Evolutionary conservation across 768 basidiomycete genomes (phyloP).

Genomic region (Coprinopsis sp.): DNA sequence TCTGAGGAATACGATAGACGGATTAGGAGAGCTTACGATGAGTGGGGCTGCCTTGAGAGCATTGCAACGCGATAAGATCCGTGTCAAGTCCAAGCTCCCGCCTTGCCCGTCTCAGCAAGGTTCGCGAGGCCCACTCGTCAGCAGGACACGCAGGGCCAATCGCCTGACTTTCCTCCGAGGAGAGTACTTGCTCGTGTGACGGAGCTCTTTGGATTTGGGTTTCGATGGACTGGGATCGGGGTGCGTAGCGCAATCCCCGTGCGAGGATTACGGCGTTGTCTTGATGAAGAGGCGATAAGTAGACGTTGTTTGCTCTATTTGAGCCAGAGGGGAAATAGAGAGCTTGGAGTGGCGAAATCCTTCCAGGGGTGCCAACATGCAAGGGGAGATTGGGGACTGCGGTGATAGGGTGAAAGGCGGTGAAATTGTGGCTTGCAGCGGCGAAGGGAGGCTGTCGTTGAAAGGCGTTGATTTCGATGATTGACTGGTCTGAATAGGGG

Average conservation of each 20-base stretch:
- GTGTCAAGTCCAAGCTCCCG: no score
- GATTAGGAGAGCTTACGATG: no score
- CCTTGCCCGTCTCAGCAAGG: no score
- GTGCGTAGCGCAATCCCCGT: background rate
- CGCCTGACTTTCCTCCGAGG: no score
- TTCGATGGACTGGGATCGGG: background rate
- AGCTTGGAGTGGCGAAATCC: background rate
- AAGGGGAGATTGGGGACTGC: background rate
- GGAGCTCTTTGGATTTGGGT: background rate
- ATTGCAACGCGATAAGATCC: no score
- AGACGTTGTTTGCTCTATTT: slow-evolving; percentile 3
- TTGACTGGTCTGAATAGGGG: background rate
- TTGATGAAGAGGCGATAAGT: slow-evolving; percentile 2
- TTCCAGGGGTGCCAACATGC: background rate
- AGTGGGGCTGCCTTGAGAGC: no score
- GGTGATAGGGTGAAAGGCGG: background rate
- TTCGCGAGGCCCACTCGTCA: no score
- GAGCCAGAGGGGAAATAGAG: background rate
- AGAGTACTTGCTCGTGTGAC: background rate
- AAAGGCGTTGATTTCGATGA: background rate
- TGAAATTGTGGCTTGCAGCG: no score
- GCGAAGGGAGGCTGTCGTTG: no score
- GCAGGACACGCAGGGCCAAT: no score
- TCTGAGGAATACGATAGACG: no score
- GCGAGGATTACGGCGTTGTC: background rate